Base-by-base conservation (phyloP, 148 eudicot genomes). In the Dysphania ambrosioides region DNA sequence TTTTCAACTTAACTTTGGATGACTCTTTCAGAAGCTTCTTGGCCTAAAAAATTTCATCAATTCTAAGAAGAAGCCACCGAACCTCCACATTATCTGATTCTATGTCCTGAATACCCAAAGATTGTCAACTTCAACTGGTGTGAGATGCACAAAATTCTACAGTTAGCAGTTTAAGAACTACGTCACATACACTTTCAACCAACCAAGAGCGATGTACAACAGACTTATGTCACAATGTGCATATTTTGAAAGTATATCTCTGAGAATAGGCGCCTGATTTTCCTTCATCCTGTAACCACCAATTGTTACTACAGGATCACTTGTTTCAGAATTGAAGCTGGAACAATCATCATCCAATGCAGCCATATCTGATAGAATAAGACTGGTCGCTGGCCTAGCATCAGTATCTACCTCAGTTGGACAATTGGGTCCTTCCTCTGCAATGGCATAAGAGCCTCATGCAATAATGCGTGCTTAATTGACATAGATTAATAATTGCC, bases 31-130 rank as follows among this genome's bases (percentile, higher is more conserved):
- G 77, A 19, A 73, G 68, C 72, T 23, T 41, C 69, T 72, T 73
- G 34, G 81, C 81, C 59, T 57, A 60, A 6, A 23, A 9, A 27
- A 78, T 73, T 34, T 66, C 77, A 44, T 73, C 35, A 41, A 78
- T 73, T n/a, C 81, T 66, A 15, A 66, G 58, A 29, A 26, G 68
- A 53, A 78, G 77, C 81, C 81, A 78, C n/a, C 77, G 42, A 31
- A 78, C 77, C 2, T 65, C 72, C 27, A 78, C 73, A 16, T 49
- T 8, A 24, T 72, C 66, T 8, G 71, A 42, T 38, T 65, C 77
- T 29, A 78, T 64, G 67, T 78, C 81, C 44, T 38, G 36, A 47
- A 72, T 66, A 13, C 47, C n/a, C 35, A 67, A 1, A 66, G 53
- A 27, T 34, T 64, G 16, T 78, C 73, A 34, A 78, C 13, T 66